These are phyloP conservation scores for Goniomonas avonlea DNA, from an alignment of 78 protist genomes.

Conservation along the genomic window DNA sequence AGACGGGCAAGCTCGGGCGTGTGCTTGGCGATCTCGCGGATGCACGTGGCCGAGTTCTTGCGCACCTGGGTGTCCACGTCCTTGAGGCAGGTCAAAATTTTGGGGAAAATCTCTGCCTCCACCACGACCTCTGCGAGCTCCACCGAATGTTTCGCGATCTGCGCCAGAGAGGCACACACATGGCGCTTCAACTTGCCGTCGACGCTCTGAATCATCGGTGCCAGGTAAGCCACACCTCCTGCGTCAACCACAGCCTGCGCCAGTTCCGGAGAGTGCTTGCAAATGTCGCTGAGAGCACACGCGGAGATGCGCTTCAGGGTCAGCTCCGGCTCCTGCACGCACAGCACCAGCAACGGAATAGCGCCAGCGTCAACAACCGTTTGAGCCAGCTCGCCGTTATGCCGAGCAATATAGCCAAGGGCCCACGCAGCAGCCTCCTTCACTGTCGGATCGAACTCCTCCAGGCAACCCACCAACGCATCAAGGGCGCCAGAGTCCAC, in stretches of 20 bases:
- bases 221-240: constrained; percentile 74
- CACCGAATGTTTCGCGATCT: constrained; percentile 81
- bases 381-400: constrained; percentile 53
- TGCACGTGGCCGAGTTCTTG: constrained; percentile 75
- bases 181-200: constrained; percentile 82
- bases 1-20: constrained; percentile 78
- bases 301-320: constrained; percentile 76
- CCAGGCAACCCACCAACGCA: constrained; percentile 69
- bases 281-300: constrained; percentile 68
- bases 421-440: constrained; percentile 90
- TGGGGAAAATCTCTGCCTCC: constrained; percentile 80
- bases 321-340: constrained; percentile 89
- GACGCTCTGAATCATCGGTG: constrained; percentile 49
- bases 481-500: constrained; percentile 77
- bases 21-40: constrained; percentile 82
- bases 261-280: constrained; percentile 80
- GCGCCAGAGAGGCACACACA: constrained; percentile 66
- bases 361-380: constrained; percentile 82
- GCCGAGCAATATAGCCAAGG: constrained; percentile 80
- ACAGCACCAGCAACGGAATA: constrained; percentile 70
- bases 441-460: constrained; percentile 84
- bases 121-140: constrained; percentile 84
- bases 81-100: constrained; percentile 64
- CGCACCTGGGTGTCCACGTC: constrained; percentile 72
- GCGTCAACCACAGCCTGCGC: constrained; percentile 76